phyloP scores from a whole-genome alignment of 305 asterid species.

The Fraxinus velutina region DNA sequence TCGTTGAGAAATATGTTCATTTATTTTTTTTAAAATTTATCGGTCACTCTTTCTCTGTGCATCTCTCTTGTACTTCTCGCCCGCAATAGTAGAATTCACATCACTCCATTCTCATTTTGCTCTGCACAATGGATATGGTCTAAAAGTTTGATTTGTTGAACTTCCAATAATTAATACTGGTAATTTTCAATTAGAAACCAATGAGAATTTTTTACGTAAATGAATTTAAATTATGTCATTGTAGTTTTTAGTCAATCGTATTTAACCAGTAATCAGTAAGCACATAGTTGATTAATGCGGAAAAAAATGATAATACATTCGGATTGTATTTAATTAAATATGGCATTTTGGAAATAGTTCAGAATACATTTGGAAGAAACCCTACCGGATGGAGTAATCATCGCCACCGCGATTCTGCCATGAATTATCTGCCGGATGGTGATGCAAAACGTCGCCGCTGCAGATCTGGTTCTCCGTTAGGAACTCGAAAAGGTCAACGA shows the following conservation, averaged over 20 bases:
- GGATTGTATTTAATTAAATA: not conserved
- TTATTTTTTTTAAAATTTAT: too few species aligned
- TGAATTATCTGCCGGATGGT: conserved; percentile 2
- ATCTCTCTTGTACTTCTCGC: too few species aligned
- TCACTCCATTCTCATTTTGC: too few species aligned
- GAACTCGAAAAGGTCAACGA: conserved; percentile 42
- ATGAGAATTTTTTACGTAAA: not conserved
- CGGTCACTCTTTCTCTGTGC: too few species aligned
- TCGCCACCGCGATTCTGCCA: not conserved
- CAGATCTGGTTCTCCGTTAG: conserved; percentile 44
- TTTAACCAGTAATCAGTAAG: not conserved
- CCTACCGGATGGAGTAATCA: conserved; percentile 31
- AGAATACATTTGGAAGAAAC: conserved; percentile 42
- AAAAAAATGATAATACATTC: not conserved
- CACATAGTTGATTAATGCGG: not conserved
- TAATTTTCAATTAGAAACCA: not conserved
- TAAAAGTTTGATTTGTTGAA: not conserved
- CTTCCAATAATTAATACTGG: not conserved
- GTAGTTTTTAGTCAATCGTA: not conserved
- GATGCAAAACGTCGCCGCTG: not conserved
- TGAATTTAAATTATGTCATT: not conserved
- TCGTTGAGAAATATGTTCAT: too few species aligned
- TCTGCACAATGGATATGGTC: not conserved
- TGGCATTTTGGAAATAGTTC: conserved; percentile 26
- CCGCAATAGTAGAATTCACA: too few species aligned